Evolutionary conservation across 1,139 yeast genomes (phyloP).

Genomic region (Candida glucosophila): DNA sequence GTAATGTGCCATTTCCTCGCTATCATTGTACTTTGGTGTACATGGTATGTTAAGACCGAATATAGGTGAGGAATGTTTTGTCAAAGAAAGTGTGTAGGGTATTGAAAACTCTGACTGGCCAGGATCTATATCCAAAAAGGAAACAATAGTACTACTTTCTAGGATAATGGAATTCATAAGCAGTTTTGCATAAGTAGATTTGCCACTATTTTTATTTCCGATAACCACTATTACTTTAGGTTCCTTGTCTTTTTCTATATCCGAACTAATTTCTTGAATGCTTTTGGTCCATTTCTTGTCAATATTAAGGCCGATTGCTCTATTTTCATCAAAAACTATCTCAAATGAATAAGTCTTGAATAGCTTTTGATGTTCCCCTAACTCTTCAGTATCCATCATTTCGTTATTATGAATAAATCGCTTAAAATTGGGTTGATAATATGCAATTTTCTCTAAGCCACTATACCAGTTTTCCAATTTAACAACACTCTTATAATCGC

Average conservation of each 20-base stretch:
- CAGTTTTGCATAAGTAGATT: constrained; percentile 60
- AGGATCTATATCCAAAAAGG: constrained; percentile 76
- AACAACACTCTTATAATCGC: constrained; percentile 37
- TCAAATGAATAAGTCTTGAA: constrained; percentile 25
- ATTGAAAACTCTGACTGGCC: constrained; percentile 79
- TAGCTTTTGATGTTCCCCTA: constrained; percentile 5
- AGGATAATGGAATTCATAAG: constrained; percentile 38
- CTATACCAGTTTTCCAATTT: constrained; percentile 25
- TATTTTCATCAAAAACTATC: constrained; percentile 21
- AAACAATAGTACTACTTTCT: constrained; percentile 12
- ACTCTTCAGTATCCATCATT: constrained; percentile 8
- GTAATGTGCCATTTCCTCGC: constrained; percentile 29
- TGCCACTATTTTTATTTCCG: constrained; percentile 69
- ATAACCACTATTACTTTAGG: constrained; percentile 21
- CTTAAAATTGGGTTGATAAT: constrained; percentile 42
- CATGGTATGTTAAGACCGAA: constrained; percentile 20
- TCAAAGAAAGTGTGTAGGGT: constrained; percentile 62
- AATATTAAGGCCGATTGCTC: constrained; percentile 17
- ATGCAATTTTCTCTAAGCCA: constrained; percentile 42
- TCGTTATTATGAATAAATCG: constrained; percentile 20
- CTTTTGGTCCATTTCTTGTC: constrained; percentile 14
- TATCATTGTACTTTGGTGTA: constrained; percentile 8
- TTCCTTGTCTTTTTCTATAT: constrained; percentile 2
- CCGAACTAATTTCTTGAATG: constrained; percentile 1
- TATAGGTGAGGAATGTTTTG: constrained; percentile 13